Evolutionary conservation across 768 basidiomycete species (phyloP).

Genomic region (Butyriboletus loyo): DNA sequence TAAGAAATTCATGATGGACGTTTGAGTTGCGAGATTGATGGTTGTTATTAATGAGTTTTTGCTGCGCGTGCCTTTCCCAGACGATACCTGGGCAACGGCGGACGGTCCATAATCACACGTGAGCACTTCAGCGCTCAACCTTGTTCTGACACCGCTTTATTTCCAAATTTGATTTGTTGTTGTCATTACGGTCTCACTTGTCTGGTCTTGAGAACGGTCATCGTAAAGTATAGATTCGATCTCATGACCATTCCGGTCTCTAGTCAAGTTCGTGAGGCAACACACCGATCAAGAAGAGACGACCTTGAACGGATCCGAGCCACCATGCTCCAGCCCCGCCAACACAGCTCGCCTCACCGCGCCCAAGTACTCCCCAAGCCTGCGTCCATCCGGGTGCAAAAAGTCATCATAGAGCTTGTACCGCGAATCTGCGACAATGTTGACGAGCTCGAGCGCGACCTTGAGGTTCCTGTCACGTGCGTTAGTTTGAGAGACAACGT

Average conservation of each 20-base stretch:
- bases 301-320: slow-evolving; percentile 71
- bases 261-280: neutral
- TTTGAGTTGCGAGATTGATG: neutral
- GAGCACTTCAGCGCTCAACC: too few relatives aligned
- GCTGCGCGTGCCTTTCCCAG: neutral
- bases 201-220: neutral
- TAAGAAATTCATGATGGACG: slow-evolving; percentile 39
- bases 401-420: slow-evolving; percentile 88
- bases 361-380: slow-evolving; percentile 70
- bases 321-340: slow-evolving; percentile 67
- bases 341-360: slow-evolving; percentile 71
- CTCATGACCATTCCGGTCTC: neutral
- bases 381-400: slow-evolving; percentile 52
- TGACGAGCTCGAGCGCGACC: slow-evolving; percentile 71
- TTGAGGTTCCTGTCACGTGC: slow-evolving; percentile 61
- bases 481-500: slow-evolving; percentile 1
- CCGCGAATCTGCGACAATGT: slow-evolving; percentile 83
- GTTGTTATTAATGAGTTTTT: neutral
- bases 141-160: neutral
- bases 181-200: neutral
- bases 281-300: slow-evolving; percentile 23
- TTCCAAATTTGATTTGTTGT: neutral
- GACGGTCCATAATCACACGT: neutral
- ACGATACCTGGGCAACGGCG: too few relatives aligned
- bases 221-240: neutral